Conservation (phyloP, 2,329 filamentous ascomycete species). For the Colletotrichum eleusines region DNA sequence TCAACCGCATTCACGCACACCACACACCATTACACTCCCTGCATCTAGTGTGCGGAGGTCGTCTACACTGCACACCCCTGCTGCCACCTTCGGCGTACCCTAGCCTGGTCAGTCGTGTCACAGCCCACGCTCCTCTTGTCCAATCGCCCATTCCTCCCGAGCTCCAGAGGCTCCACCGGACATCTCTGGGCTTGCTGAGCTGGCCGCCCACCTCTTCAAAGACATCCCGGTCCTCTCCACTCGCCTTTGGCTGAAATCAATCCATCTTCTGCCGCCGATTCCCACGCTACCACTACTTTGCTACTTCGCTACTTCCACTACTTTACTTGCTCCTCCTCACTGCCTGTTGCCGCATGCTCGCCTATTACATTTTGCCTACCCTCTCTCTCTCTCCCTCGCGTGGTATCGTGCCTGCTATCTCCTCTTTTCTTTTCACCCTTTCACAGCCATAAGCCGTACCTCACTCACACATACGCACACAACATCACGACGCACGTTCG, state of each 20-base stretch:
- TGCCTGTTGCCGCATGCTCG: slow-evolving; percentile 25
- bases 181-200: slow-evolving; percentile 42
- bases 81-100: slow-evolving; percentile 41
- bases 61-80: slow-evolving; percentile 38
- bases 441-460: slow-evolving; percentile 30
- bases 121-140: slow-evolving; percentile 48
- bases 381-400: slow-evolving; percentile 41
- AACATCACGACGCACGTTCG: slow-evolving; percentile 1
- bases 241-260: slow-evolving; percentile 37
- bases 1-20: slow-evolving; percentile 31
- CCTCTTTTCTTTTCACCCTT: slow-evolving; percentile 41
- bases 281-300: slow-evolving; percentile 26
- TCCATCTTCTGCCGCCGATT: slow-evolving; percentile 37
- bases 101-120: slow-evolving; percentile 45
- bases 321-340: slow-evolving; percentile 16
- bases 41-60: slow-evolving; percentile 26
- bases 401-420: slow-evolving; percentile 38
- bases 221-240: slow-evolving; percentile 37
- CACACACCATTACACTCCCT: slow-evolving; percentile 38
- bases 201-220: slow-evolving; percentile 40
- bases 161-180: slow-evolving; percentile 41
- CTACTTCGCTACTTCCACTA: slow-evolving; percentile 11
- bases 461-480: slow-evolving; percentile 21
- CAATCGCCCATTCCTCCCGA: slow-evolving; percentile 48
- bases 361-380: slow-evolving; percentile 41